phyloP scores from a whole-genome alignment of 495 filamentous ascomycete genomes.

The Tuber melanosporum region DNA sequence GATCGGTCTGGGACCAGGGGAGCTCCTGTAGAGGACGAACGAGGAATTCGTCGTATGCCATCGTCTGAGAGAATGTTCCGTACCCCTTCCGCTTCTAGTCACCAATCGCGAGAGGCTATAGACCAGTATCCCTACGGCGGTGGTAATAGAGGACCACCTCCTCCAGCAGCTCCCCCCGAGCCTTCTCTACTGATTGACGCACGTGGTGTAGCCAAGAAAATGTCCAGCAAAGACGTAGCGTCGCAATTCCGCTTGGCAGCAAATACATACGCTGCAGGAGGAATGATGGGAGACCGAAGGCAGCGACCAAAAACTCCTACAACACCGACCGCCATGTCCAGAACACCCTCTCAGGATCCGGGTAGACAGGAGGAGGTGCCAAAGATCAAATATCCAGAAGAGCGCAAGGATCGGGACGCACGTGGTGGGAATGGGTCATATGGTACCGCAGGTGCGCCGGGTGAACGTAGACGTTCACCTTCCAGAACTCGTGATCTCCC shows the following conservation, averaged over 20 bases:
- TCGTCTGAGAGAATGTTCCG: conserved; percentile 35
- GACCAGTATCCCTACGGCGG: conserved; percentile 35
- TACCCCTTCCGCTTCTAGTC: conserved; percentile 35
- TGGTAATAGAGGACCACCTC: conserved; percentile 15
- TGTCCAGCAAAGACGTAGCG: conserved; percentile 49
- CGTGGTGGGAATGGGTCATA: conserved; percentile 5
- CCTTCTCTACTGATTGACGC: conserved; percentile 15
- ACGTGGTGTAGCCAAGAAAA: conserved; percentile 31
- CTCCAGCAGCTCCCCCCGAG: conserved; percentile 10
- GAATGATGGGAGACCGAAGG: conserved; percentile 21
- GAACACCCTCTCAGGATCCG: conserved; percentile 25
- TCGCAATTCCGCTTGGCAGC: conserved; percentile 79
- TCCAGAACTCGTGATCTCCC: conserved; percentile 19
- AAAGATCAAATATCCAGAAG: conserved; percentile 35
- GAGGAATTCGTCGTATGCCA: conserved; percentile 27
- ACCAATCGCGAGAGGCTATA: conserved; percentile 31
- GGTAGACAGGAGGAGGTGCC: conserved; percentile 25
- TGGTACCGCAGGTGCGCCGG: conserved; percentile 10
- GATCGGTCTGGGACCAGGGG: conserved; percentile 32
- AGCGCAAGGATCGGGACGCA: conserved; percentile 18
- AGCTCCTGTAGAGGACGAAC: conserved; percentile 26
- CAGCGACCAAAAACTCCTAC: conserved; percentile 36
- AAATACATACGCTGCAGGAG: conserved; percentile 58
- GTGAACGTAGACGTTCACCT: conserved; percentile 26
- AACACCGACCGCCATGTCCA: conserved; percentile 35